Evolutionary conservation across 148 eudicot genomes (phyloP).

Genomic region (Cornus florida): DNA sequence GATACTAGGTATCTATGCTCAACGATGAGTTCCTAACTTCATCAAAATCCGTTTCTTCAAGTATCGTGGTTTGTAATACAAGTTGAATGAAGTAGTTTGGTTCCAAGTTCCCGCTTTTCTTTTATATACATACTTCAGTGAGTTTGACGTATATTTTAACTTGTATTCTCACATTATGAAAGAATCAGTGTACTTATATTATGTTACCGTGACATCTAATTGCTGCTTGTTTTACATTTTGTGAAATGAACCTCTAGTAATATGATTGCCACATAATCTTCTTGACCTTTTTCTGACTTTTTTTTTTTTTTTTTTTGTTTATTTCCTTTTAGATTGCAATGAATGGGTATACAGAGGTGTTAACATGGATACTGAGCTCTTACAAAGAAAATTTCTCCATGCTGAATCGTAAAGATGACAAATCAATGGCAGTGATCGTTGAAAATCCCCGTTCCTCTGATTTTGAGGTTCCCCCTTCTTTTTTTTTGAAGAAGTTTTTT

Average conservation of each 20-base stretch:
- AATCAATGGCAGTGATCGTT: constrained; percentile 67
- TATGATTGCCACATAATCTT: background rate
- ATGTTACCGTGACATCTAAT: background rate
- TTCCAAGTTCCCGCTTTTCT: too few species aligned
- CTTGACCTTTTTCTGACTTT: background rate
- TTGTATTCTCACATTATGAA: too few species aligned
- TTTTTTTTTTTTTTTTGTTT: constrained; percentile 12
- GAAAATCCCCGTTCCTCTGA: constrained; percentile 95
- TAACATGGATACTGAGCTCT: constrained; percentile 86
- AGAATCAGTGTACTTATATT: too few species aligned
- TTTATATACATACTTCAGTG: too few species aligned
- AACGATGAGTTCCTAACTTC: too few species aligned
- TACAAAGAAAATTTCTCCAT: constrained; percentile 71
- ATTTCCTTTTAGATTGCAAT: constrained; percentile 60
- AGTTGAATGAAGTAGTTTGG: too few species aligned
- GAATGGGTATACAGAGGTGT: constrained; percentile 89
- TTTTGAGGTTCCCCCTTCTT: constrained; percentile 73
- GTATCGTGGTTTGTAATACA: too few species aligned
- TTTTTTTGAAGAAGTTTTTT: too few species aligned
- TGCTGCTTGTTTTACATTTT: background rate
- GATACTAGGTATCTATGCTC: too few species aligned
- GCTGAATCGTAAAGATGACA: constrained; percentile 80
- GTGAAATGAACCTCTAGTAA: background rate
- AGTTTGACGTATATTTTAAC: too few species aligned
- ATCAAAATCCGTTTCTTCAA: too few species aligned